phyloP scores from a whole-genome alignment of 345 rosid species.

The Barbarea vulgaris region DNA sequence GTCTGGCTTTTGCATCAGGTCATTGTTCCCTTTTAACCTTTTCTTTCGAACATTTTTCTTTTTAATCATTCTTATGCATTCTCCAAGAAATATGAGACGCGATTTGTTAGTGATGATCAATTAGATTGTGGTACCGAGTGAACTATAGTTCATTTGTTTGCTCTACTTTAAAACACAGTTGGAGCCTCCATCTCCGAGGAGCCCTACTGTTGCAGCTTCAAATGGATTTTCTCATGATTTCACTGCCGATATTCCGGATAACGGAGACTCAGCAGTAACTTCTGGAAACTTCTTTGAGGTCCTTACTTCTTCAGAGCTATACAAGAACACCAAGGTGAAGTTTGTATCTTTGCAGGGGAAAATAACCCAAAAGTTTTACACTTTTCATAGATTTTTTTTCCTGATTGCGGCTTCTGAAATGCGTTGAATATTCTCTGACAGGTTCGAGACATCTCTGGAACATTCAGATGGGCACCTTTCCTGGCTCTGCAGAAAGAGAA shows the following conservation, averaged over 20 bases:
- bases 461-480: conserved; percentile 99
- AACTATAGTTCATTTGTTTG: conserved; percentile 24
- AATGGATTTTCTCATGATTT: conserved; percentile 47
- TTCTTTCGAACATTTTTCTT: background rate
- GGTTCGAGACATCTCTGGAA: conserved; percentile 96
- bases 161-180: conserved; percentile 48
- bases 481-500: conserved; percentile 89
- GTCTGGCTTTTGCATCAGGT: conserved; percentile 99
- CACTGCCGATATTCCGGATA: conserved; percentile 51
- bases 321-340: conserved; percentile 78
- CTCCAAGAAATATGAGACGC: background rate
- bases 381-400: background rate
- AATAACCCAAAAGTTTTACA: background rate
- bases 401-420: conserved; percentile 11
- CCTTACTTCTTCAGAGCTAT: conserved; percentile 77
- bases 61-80: background rate
- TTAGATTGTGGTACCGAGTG: background rate
- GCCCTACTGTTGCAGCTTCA: conserved; percentile 55
- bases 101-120: background rate
- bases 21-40: conserved; percentile 3
- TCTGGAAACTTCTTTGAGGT: conserved; percentile 88
- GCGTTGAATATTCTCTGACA: conserved; percentile 40
- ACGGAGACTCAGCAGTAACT: conserved; percentile 78
- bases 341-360: background rate
- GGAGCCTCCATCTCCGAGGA: conserved; percentile 93